Evolutionary conservation across 495 filamentous ascomycete genomes (phyloP).

Genomic region (Tuber indicum): DNA sequence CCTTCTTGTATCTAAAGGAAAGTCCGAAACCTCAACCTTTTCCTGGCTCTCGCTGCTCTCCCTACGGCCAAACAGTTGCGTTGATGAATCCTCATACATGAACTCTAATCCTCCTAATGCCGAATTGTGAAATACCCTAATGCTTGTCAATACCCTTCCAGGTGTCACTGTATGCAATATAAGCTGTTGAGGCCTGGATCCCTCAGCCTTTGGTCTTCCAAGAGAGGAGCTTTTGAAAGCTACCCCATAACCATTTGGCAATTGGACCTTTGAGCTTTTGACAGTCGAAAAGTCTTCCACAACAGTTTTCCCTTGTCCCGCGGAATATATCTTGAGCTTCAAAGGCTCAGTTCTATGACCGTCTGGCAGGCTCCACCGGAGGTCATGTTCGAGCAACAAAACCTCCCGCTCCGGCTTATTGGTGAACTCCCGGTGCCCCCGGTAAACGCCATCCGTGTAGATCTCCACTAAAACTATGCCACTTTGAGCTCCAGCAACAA

Average conservation of each 20-base stretch:
- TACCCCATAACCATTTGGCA: constrained; percentile 61
- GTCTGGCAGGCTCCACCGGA: constrained; percentile 63
- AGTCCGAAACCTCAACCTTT: constrained; percentile 35
- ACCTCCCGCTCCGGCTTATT: constrained; percentile 64
- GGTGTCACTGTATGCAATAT: constrained; percentile 64
- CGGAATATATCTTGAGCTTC: constrained; percentile 65
- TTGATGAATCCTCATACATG: constrained; percentile 78
- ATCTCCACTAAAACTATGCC: constrained; percentile 80
- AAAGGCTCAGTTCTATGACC: constrained; percentile 64
- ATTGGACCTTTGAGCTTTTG: constrained; percentile 64
- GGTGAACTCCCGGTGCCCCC: constrained; percentile 69
- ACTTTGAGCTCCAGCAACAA: constrained; percentile 70
- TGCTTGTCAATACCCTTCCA: constrained; percentile 65
- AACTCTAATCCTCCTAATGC: constrained; percentile 87
- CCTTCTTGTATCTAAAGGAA: constrained; percentile 60
- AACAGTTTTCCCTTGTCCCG: constrained; percentile 61
- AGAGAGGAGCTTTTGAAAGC: constrained; percentile 72
- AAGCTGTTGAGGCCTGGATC: constrained; percentile 64
- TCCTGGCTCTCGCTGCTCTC: constrained; percentile 53
- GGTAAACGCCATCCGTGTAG: constrained; percentile 65
- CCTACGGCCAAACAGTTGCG: constrained; percentile 81
- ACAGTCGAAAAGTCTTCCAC: constrained; percentile 69
- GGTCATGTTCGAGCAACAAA: constrained; percentile 64
- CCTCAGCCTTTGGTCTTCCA: constrained; percentile 66
- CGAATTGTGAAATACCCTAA: constrained; percentile 70